Conservation (phyloP, 768 basidiomycete genomes). For the Lyophyllum atratum region DNA sequence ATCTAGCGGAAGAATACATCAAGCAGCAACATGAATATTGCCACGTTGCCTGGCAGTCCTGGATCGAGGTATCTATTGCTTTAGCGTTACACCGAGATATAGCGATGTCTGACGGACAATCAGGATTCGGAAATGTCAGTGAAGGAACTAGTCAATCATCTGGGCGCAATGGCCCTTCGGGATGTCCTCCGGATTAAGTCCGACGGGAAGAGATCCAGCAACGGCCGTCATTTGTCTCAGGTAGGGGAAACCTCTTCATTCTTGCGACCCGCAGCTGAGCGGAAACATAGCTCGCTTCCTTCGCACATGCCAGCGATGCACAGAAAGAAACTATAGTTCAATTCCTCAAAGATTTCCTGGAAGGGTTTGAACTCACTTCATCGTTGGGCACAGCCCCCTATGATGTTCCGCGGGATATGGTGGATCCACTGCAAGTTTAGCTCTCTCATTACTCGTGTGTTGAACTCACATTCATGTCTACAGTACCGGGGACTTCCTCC, state of each 20-base stretch:
- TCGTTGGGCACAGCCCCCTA: slow-evolving; percentile 18
- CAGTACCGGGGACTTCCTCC: slow-evolving; percentile 8
- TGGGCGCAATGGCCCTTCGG: background rate
- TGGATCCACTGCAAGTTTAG: slow-evolving; percentile 22
- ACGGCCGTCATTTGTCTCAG: background rate
- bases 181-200: background rate
- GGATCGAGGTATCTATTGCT: background rate
- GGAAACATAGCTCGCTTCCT: background rate
- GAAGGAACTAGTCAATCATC: slow-evolving; percentile 4
- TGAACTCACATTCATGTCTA: background rate
- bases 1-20: background rate
- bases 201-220: background rate
- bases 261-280: background rate
- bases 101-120: background rate
- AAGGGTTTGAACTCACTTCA: background rate
- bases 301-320: background rate
- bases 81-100: background rate
- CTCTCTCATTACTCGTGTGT: background rate
- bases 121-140: background rate
- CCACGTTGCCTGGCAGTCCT: background rate
- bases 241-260: background rate
- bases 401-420: slow-evolving; percentile 19
- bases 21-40: slow-evolving; percentile 2
- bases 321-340: background rate
- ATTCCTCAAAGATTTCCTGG: background rate